These are phyloP conservation scores for Botryotinia globosa DNA, from an alignment of 2,329 filamentous ascomycete species.

Conservation along the genomic window DNA sequence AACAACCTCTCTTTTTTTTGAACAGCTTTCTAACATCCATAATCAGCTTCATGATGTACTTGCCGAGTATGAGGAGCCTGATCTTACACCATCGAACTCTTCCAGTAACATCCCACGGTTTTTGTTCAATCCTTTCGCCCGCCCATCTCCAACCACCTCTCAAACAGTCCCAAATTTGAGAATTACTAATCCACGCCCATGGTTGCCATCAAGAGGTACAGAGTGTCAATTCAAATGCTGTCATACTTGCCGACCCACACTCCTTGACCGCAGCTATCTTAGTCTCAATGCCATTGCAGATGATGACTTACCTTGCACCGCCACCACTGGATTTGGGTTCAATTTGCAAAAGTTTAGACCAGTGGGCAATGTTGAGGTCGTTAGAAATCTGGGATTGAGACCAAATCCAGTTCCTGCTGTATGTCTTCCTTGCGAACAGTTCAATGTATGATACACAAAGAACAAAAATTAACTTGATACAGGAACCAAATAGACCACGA, in stretches of 20 bases:
- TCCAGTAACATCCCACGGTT: constrained; percentile 5
- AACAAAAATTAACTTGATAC: not conserved
- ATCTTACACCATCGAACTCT: not conserved
- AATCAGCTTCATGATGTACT: constrained; percentile 13
- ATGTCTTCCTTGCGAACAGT: constrained; percentile 5
- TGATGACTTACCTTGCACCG: constrained; percentile 50
- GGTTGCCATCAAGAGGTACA: constrained; percentile 40
- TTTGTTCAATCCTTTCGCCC: constrained; percentile 12
- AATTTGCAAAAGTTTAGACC: constrained; percentile 45
- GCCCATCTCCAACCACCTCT: constrained; percentile 8
- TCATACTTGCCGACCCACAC: constrained; percentile 47
- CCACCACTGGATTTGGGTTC: constrained; percentile 53
- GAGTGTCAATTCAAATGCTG: constrained; percentile 54
- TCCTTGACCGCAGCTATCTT: constrained; percentile 46
- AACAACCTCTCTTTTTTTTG: not conserved
- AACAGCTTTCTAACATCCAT: not conserved
- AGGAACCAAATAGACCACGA: not conserved
- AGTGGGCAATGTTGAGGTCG: constrained; percentile 28
- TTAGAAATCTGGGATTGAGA: constrained; percentile 35
- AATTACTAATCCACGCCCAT: constrained; percentile 33
- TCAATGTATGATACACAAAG: not conserved
- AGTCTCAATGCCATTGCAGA: constrained; percentile 50
- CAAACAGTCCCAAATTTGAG: constrained; percentile 1
- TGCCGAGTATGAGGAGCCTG: not conserved
- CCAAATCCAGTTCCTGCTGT: constrained; percentile 25